phyloP scores from a whole-genome alignment of 2,329 filamentous ascomycete genomes.

The Cordyceps cateniannulata region DNA sequence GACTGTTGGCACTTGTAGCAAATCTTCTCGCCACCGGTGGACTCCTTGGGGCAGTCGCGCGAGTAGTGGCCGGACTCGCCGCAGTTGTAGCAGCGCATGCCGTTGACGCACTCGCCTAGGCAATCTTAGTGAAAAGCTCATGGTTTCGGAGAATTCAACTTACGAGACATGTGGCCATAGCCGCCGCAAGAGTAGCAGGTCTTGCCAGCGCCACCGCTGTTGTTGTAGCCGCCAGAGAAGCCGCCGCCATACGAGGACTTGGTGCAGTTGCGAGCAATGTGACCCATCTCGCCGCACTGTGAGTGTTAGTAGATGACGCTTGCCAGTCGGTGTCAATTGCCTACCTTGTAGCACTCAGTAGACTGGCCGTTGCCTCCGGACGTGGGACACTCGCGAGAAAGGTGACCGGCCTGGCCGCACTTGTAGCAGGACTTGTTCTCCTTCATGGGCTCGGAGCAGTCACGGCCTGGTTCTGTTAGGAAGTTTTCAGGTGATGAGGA shows the following conservation, averaged over 20 bases:
- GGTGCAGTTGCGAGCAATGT: conserved; percentile 89
- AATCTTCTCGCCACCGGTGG: conserved; percentile 79
- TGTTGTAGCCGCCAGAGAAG: conserved; percentile 37
- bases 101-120: conserved; percentile 84
- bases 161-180: conserved; percentile 90
- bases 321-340: conserved; percentile 6
- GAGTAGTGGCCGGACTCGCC: conserved; percentile 90
- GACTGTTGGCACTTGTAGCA: conserved; percentile 91
- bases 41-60: conserved; percentile 92
- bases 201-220: conserved; percentile 53
- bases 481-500: neutral
- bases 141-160: conserved; percentile 19
- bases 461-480: conserved; percentile 57
- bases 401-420: conserved; percentile 79
- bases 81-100: conserved; percentile 99
- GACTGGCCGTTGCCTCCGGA: conserved; percentile 41
- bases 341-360: conserved; percentile 84
- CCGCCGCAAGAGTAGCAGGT: conserved; percentile 99
- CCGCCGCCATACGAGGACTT: conserved; percentile 52
- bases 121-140: conserved; percentile 16
- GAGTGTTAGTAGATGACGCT: conserved; percentile 11
- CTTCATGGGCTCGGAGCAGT: conserved; percentile 84
- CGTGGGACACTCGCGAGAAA: conserved; percentile 77
- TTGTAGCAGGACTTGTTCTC: conserved; percentile 75
- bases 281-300: conserved; percentile 85